Evolutionary conservation across 2,329 filamentous ascomycete species (phyloP), one percentile per base, ranked within the genome.

Genomic region (Fonsecaea pedrosoi): DNA sequence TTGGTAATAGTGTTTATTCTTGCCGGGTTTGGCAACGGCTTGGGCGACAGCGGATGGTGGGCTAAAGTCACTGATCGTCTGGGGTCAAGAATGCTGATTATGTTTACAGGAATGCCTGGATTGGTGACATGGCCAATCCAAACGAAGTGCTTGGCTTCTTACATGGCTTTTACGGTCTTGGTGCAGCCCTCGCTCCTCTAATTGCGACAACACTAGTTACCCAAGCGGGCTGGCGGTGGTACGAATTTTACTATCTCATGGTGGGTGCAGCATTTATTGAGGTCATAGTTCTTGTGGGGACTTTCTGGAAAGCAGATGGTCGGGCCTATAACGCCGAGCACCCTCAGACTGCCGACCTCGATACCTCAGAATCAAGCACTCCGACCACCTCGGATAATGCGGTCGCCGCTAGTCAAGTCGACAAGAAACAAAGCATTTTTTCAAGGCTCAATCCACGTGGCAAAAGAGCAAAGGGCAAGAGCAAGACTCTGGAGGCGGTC

Each of bases 121-220:
- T 87, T 32, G 91, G 90, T n/a, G 90, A 88, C 72, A 90, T 94
- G 86, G 82, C 86, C 10, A 85, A 87, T 67, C 85, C 89, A 9
- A 93, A 93, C 75, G 88, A 92, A 74, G 81, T 94, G 9, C 91
- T 35, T 89, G 89, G 73, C 90, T 94, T 88, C 83, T 86, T 25
- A 85, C 87, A 69, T 85, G 90, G 8, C 92, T 94, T 75, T 87
- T 93, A 75, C 79, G 92, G 1, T 82, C 92, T 1, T 89, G 91
- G 2, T 82, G 92, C 68, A 77, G 93, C 40, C 89, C 92, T 76
- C 89, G 82, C 84, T 1, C 90, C 91, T 0, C 77, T 92, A 1
- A 83, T 92, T 64, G 90, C 90, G 1, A 92, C 91, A 0, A 84
- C 85, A 12, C 86, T 93, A 84, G 85, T 79, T 0, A 72, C 79